phyloP scores from a whole-genome alignment of 305 asterid species.

The Fraxinus velutina region DNA sequence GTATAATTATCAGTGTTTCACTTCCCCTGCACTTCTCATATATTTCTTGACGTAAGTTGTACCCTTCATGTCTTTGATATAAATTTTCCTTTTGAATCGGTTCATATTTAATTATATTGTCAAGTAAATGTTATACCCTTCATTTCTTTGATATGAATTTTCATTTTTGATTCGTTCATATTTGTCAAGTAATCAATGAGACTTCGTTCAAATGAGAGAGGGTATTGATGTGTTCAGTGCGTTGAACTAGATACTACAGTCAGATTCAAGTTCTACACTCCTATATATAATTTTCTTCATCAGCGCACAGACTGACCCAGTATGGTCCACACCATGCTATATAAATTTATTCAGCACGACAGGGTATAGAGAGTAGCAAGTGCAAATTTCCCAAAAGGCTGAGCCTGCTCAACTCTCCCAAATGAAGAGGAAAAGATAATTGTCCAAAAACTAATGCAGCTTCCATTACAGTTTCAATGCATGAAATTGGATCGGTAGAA shows the following conservation, averaged over 20 bases:
- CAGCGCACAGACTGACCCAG: background rate
- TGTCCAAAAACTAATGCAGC: background rate
- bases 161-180: background rate
- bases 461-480: background rate
- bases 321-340: background rate
- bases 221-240: background rate
- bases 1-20: background rate
- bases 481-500: background rate
- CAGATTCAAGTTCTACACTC: background rate
- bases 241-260: background rate
- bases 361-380: background rate
- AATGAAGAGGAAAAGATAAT: background rate
- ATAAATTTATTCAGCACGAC: background rate
- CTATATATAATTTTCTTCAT: background rate
- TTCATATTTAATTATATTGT: background rate
- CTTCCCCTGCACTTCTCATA: background rate
- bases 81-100: background rate
- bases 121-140: background rate
- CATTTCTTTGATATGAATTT: too few relatives aligned
- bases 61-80: background rate
- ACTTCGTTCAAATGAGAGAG: background rate
- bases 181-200: background rate
- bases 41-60: background rate
- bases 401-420: background rate
- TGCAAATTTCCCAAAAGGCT: background rate